Conservation (phyloP, 2,329 filamentous ascomycete genomes). For the Trichoderma citrinoviride region DNA sequence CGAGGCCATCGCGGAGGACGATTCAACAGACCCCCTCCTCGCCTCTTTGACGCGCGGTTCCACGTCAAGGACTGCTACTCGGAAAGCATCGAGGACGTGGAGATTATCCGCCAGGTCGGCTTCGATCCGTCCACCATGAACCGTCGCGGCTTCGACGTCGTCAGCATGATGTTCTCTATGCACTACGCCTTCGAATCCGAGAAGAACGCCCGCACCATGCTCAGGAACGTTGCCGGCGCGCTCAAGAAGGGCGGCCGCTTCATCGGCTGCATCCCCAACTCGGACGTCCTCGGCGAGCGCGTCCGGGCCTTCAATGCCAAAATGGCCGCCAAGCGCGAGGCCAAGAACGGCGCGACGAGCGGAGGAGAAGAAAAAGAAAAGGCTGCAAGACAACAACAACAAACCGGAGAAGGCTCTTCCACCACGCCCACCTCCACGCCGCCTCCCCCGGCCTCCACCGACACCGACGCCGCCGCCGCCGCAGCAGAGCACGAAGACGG, state of each 20-base stretch:
- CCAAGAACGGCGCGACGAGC: slow-evolving; percentile 32
- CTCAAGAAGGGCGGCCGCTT: slow-evolving; percentile 93
- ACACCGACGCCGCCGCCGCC: slow-evolving; percentile 27
- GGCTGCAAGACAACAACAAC: slow-evolving; percentile 22
- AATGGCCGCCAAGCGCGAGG: slow-evolving; percentile 40
- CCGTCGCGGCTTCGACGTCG: slow-evolving; percentile 86
- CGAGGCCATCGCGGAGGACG: slow-evolving; percentile 54
- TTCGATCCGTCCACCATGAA: slow-evolving; percentile 75
- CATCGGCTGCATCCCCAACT: slow-evolving; percentile 95
- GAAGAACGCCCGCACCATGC: slow-evolving; percentile 84
- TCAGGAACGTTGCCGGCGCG: slow-evolving; percentile 84
- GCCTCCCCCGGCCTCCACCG: slow-evolving; percentile 20
- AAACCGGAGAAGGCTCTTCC: slow-evolving; percentile 26
- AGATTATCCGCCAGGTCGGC: slow-evolving; percentile 80
- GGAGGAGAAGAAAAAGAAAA: slow-evolving; percentile 20
- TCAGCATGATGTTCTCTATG: slow-evolving; percentile 99
- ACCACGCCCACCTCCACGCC: slow-evolving; percentile 30
- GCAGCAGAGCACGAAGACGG: slow-evolving; percentile 40
- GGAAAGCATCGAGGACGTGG: slow-evolving; percentile 75
- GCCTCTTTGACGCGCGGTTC: slow-evolving; percentile 82
- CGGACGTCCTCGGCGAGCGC: slow-evolving; percentile 77
- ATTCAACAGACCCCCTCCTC: slow-evolving; percentile 47
- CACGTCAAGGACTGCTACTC: slow-evolving; percentile 90
- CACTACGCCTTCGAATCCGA: slow-evolving; percentile 97
- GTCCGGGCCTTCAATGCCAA: slow-evolving; percentile 73